Evolutionary conservation across 169 alveolate genomes (phyloP).

Genomic region (Eimeria sp.): DNA sequence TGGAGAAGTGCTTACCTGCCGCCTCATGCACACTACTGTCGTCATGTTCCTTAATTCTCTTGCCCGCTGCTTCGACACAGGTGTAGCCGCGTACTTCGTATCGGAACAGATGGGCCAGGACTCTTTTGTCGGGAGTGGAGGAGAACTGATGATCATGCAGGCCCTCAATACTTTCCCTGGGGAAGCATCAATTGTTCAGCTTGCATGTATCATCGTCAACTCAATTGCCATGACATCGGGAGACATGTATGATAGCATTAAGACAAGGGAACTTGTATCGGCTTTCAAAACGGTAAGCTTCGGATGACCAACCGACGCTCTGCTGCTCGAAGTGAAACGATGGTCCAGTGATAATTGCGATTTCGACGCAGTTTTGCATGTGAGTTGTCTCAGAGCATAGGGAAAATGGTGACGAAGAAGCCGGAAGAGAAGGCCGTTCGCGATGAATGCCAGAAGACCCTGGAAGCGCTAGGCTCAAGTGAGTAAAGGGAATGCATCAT

Average conservation of each 20-base stretch:
- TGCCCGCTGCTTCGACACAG: not conserved
- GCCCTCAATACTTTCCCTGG: constrained; percentile 85
- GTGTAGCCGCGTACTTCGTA: constrained; percentile 85
- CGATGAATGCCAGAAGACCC: constrained; percentile 76
- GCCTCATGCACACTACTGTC: not conserved
- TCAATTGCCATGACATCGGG: constrained; percentile 83
- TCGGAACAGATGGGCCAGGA: constrained; percentile 87
- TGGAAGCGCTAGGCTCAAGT: constrained; percentile 75
- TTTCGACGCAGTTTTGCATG: not conserved
- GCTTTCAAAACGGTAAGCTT: constrained; percentile 79
- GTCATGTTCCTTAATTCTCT: not conserved
- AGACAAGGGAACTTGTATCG: constrained; percentile 65
- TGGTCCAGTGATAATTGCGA: not conserved
- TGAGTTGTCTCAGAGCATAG: constrained; percentile 42
- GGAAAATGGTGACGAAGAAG: constrained; percentile 69
- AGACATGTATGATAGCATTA: constrained; percentile 81
- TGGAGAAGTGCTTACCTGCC: not conserved
- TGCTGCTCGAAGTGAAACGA: not conserved
- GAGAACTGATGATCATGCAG: constrained; percentile 84
- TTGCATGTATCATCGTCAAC: constrained; percentile 77
- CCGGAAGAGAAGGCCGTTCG: constrained; percentile 81
- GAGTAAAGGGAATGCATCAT: not conserved
- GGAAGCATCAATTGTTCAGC: constrained; percentile 80
- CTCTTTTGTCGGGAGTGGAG: constrained; percentile 86
- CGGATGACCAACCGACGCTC: not conserved